A percentile compares a stretch with the other conserved stretches of the same genome.
These are phyloP conservation scores for Daldinia grandis DNA, from an alignment of 495 filamentous ascomycete genomes.

Conservation along the genomic window DNA sequence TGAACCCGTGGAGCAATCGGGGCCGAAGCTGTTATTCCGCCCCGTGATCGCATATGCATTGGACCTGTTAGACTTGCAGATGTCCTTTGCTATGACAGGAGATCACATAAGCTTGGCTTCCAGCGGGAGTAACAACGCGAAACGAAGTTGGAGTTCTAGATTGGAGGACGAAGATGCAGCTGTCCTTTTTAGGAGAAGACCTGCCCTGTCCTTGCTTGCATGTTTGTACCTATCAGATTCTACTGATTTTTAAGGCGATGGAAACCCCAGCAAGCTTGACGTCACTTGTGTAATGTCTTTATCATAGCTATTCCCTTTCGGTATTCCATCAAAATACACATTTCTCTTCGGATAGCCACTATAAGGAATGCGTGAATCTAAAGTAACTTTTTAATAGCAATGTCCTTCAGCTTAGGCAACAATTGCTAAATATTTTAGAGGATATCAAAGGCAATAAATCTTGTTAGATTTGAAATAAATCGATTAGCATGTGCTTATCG, in stretches of 20 bases:
- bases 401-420: neutral
- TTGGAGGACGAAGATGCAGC: conserved; percentile 26
- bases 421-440: neutral
- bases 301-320: neutral
- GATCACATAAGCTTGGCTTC: conserved; percentile 18
- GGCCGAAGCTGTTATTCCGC: conserved; percentile 6
- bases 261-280: conserved; percentile 23
- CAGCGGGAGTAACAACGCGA: neutral
- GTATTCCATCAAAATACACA: neutral
- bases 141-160: conserved; percentile 7
- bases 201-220: conserved; percentile 9
- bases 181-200: conserved; percentile 16
- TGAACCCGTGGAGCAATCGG: conserved; percentile 13
- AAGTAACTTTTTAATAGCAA: neutral
- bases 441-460: neutral
- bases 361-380: neutral
- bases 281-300: conserved; percentile 23
- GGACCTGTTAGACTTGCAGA: neutral
- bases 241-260: conserved; percentile 24
- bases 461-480: neutral
- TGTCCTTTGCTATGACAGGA: conserved; percentile 8
- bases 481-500: conserved; percentile 38
- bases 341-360: neutral
- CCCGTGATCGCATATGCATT: neutral
- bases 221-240: conserved; percentile 27